These are phyloP conservation scores for Tillandsia fasciculata DNA, from an alignment of 176 grass and related monocot species.

Conservation along the genomic window DNA sequence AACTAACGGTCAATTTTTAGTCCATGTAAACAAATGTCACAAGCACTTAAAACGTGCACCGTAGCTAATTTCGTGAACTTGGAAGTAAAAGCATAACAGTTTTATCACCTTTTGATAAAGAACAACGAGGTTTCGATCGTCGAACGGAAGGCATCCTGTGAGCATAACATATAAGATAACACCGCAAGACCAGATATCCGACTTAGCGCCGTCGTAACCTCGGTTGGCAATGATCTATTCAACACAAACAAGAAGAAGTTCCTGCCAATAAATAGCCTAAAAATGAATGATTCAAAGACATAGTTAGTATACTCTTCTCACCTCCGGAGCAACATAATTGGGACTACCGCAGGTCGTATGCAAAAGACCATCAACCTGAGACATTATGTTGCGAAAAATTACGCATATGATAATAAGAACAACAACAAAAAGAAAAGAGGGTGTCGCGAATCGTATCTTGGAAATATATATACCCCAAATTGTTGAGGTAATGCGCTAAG, in stretches of 20 bases:
- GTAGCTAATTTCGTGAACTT: not conserved
- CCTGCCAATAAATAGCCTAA: not conserved
- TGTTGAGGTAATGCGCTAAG: slow-evolving; percentile 77
- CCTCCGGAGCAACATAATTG: slow-evolving; percentile 93
- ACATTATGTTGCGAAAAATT: slow-evolving; percentile 6
- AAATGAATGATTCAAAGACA: not conserved
- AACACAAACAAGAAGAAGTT: slow-evolving; percentile 1
- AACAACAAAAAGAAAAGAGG: slow-evolving; percentile 1
- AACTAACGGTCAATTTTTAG: no score
- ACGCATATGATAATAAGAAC: slow-evolving; percentile 3
- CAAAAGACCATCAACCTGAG: slow-evolving; percentile 80
- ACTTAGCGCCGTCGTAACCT: slow-evolving; percentile 77
- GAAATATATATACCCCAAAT: slow-evolving; percentile 41
- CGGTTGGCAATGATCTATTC: slow-evolving; percentile 70
- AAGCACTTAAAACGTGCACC: not conserved
- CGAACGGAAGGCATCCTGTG: slow-evolving; percentile 74
- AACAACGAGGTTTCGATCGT: slow-evolving; percentile 59
- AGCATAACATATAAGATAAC: slow-evolving; percentile 90
- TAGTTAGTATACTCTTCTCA: slow-evolving; percentile 13
- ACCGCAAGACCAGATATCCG: slow-evolving; percentile 94
- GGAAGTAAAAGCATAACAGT: not conserved
- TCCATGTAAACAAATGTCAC: no score
- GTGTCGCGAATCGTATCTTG: slow-evolving; percentile 7
- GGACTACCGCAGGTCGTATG: slow-evolving; percentile 96
- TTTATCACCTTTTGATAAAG: slow-evolving; percentile 64